Base-by-base conservation (phyloP, 768 basidiomycete genomes). In the Coprinopsis sp. region DNA sequence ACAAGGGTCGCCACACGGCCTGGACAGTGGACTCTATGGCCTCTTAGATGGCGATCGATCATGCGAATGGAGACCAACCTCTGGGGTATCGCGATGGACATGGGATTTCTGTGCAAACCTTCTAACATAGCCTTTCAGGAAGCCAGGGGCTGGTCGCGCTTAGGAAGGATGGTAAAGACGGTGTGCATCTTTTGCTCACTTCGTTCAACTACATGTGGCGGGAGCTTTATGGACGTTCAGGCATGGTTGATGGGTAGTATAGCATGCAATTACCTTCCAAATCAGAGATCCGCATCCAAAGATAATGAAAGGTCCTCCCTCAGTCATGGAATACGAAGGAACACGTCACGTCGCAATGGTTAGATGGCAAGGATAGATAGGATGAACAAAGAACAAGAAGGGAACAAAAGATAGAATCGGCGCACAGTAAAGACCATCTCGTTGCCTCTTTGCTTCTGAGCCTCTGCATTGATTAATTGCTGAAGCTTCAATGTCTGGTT, bases 201-300 rank as follows among this genome's bases (percentile, higher is more conserved):
- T 74, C 84, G 70, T 1, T 72, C 67, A 19, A 84, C 68, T 27
- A 85, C 79, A 57, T 92, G 87, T 2, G 90, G 90, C 12, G 89
- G 89, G 24, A 89, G 89, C 91, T 94, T n/a, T n/a, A 51, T 19
- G 28, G 33, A 31, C 8, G 10, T 18, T 33, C 18, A 25, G 37
- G 23, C 24, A 10, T 21, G 18, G 14, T 33, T 24, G 28, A 28
- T 8, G 6, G 12, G 29, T 38, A 0, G 27, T 21, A 2, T 14
- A 47, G 19, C 23, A 7, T 23, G 39, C 28, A 48, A 50, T 25
- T 58, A 84, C 91, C 77, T 91, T 94, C 77, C 87, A 95, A 47
- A 95, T 93, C 33, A 96, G 74, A 5, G 90, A 92, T 10, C 92
- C 92, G 55, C 95, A 96, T 24, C 91, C 91, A 55, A 95, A 96